phyloP scores from a whole-genome alignment of 192 early-diverging fungal species.

The Phlyctochytrium planicorne region DNA sequence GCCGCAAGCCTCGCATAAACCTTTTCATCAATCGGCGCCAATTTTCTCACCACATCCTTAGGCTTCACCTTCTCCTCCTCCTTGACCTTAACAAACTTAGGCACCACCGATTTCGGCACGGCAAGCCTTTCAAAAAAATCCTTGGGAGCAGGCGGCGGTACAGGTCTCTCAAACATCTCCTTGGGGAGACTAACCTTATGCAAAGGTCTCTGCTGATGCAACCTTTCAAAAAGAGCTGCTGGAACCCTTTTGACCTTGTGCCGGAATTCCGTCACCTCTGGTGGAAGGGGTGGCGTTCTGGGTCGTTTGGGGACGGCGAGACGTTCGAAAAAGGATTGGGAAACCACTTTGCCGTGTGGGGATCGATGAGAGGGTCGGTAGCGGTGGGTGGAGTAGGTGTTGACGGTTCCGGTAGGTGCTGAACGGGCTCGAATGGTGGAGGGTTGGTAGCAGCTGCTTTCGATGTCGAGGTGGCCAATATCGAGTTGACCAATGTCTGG shows the following conservation, averaged over 20 bases:
- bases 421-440: no score
- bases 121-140: constrained; percentile 17
- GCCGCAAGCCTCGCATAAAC: constrained; percentile 11
- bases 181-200: neutral
- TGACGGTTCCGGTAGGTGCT: no score
- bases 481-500: no score
- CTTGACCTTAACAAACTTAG: no score
- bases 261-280: neutral
- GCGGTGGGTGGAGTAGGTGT: constrained; percentile 2
- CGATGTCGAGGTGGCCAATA: no score
- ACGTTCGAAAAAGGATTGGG: constrained; percentile 14
- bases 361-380: neutral
- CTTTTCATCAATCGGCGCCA: neutral
- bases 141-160: constrained; percentile 3
- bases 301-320: constrained; percentile 22
- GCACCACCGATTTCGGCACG: constrained; percentile 1
- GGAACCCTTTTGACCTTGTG: neutral
- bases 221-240: constrained; percentile 3
- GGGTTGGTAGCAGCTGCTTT: no score
- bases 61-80: neutral
- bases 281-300: constrained; percentile 16
- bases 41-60: neutral
- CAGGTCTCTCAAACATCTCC: neutral
- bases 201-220: constrained; percentile 2
- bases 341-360: neutral